Evolutionary conservation across 2,329 filamentous ascomycete genomes (phyloP), one percentile per base, ranked within the genome.

Genomic region (Penicillium brevicompactum): DNA sequence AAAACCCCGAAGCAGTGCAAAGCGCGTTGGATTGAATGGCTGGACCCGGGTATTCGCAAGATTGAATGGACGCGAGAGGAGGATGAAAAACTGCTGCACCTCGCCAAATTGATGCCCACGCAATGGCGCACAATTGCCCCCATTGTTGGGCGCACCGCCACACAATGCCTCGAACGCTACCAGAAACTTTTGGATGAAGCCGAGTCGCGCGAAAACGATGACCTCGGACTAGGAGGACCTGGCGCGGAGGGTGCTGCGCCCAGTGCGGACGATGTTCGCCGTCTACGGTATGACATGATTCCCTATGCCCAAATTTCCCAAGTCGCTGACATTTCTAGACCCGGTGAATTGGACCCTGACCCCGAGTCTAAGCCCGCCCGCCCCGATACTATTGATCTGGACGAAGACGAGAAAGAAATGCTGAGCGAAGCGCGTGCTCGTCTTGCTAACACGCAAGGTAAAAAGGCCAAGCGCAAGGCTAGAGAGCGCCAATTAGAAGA

Each of bases 371-470:
- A 97, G 74, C 94, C 94, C 52, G 94, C 94, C 34, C 84, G 92
- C 57, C 94, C 94, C 38, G 94, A 99, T 74, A 97, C 94, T 5
- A 94, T 99, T 71, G 94, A 99, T 75, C 86, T 99, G 67, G 94
- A 99, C 71, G 94, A 99, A 73, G 94, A 99, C 71, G 94, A 99
- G 76, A 97, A 99, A 80, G 94, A 99, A 76, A 99, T 99, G 94
- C 77, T 99, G 69, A 97, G 92, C 72, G 94, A 99, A 78, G 94
- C 94, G 64, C 90, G 94, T 71, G 94, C 94, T 53, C 91, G 94
- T 78, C 80, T 99, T 61, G 94, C 94, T 60, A 99, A 99, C 69
- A 97, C 94, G 10, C 94, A 97, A 76, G 94, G 94, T 72, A 99
- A 99, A 78, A 99, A 99, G 79, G 94, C 94, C 6, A 99, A 99